These are phyloP conservation scores for Rhodosporidiobolus odoratus DNA, from an alignment of 768 basidiomycete genomes.

Conservation along the genomic window DNA sequence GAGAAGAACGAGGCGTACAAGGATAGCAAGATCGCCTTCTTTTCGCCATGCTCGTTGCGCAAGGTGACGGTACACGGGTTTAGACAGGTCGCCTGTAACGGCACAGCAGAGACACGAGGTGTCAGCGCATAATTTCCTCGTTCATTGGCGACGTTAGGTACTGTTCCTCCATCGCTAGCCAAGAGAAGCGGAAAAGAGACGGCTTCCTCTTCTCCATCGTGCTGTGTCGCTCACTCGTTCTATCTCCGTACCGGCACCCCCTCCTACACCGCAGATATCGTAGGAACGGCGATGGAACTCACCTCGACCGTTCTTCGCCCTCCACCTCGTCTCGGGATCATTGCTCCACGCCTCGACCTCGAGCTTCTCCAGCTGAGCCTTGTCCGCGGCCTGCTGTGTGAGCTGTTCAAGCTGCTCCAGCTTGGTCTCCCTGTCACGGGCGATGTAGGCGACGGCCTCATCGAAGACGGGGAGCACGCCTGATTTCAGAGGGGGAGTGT, in stretches of 20 bases:
- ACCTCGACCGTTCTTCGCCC: slow-evolving; percentile 73
- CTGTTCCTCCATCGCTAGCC: no score
- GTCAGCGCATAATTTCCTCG: background rate
- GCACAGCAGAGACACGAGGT: background rate
- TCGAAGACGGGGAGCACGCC: slow-evolving; percentile 58
- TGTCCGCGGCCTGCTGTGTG: slow-evolving; percentile 43
- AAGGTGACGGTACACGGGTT: slow-evolving; percentile 68
- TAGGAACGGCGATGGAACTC: slow-evolving; percentile 46
- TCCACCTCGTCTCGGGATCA: slow-evolving; percentile 75
- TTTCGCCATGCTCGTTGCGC: slow-evolving; percentile 79
- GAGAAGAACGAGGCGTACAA: slow-evolving; percentile 53
- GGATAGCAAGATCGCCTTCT: slow-evolving; percentile 72
- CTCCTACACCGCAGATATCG: no score
- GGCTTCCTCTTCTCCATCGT: no score
- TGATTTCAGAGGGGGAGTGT: slow-evolving; percentile 16
- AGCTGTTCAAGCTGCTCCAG: slow-evolving; percentile 52
- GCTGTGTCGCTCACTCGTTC: no score
- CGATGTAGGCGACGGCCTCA: slow-evolving; percentile 68
- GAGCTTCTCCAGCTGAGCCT: slow-evolving; percentile 51
- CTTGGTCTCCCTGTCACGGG: slow-evolving; percentile 57
- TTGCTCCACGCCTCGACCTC: slow-evolving; percentile 78
- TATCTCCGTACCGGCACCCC: no score
- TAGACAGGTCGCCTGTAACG: slow-evolving; percentile 48
- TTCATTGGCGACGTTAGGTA: no score
- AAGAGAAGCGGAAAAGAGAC: no score